Evolutionary conservation across 2,329 filamentous ascomycete genomes (phyloP).

Genomic region (Aaosphaeria pasadenensis): DNA sequence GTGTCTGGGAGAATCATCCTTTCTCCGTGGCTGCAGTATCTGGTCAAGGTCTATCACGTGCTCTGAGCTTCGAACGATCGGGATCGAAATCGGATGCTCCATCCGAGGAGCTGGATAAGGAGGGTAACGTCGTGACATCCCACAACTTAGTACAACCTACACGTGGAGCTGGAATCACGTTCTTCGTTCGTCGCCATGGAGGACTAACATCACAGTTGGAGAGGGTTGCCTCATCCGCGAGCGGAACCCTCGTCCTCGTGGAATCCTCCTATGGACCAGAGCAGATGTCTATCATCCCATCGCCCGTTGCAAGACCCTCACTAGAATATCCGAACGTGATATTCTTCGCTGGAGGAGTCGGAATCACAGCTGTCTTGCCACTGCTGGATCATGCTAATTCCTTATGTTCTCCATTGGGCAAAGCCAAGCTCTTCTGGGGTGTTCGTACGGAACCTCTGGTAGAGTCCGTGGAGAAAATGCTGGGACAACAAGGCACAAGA

Average conservation of each 20-base stretch:
- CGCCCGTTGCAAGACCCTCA: conserved; percentile 40
- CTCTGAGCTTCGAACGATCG: not conserved
- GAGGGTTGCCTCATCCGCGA: not conserved
- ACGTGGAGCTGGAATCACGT: conserved; percentile 2
- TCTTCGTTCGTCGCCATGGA: conserved; percentile 2
- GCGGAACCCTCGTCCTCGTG: not conserved
- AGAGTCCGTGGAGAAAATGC: not conserved
- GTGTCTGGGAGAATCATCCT: conserved; percentile 53
- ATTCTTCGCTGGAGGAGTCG: conserved; percentile 48
- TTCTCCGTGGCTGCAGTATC: conserved; percentile 42
- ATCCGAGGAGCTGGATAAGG: not conserved
- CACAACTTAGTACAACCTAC: not conserved
- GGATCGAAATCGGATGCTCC: not conserved
- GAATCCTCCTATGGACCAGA: not conserved
- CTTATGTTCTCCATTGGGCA: conserved; percentile 26
- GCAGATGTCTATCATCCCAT: conserved; percentile 10
- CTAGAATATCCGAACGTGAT: conserved; percentile 36
- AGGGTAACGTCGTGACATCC: not conserved
- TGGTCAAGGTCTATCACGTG: conserved; percentile 19
- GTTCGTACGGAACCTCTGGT: conserved; percentile 4
- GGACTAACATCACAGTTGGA: conserved; percentile 2
- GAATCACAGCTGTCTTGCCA: conserved; percentile 46
- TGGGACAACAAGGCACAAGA: conserved; percentile 18
- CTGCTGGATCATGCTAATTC: conserved; percentile 32
- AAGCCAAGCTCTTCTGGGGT: conserved; percentile 6